These are phyloP conservation scores for Cucurbita moschata DNA, from an alignment of 306 rosid genomes.

Conservation along the genomic window DNA sequence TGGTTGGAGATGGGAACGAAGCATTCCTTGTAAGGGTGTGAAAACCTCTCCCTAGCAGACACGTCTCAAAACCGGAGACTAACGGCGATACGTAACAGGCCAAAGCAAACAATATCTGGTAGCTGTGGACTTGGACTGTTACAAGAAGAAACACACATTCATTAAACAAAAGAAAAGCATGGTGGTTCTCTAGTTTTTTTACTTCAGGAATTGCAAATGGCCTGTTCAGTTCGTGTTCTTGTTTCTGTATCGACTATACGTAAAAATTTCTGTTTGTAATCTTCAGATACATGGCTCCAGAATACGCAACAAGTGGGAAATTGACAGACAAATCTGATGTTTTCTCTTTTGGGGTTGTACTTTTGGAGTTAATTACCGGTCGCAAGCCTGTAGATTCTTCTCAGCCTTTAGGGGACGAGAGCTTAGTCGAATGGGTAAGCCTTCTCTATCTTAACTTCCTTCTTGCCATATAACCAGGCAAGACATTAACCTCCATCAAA, in stretches of 20 bases:
- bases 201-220: background rate
- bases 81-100: too few species aligned
- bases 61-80: too few species aligned
- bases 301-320: constrained; percentile 96
- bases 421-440: constrained; percentile 95
- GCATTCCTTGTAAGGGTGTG: too few species aligned
- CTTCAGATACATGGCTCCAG: constrained; percentile 94
- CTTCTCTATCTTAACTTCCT: background rate
- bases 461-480: background rate
- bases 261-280: constrained; percentile 8
- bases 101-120: background rate
- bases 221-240: background rate
- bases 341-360: constrained; percentile 88
- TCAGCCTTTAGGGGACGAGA: constrained; percentile 94
- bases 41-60: too few species aligned
- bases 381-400: constrained; percentile 88
- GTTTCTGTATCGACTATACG: background rate
- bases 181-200: background rate
- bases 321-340: constrained; percentile 95
- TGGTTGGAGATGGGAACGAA: too few species aligned
- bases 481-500: background rate
- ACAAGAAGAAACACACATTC: background rate
- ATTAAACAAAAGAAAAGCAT: background rate
- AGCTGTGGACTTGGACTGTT: background rate
- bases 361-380: constrained; percentile 88